A percentile compares a stretch with the other conserved stretches of the same genome.
phyloP scores from a whole-genome alignment of 2,329 filamentous ascomycete species.

The Aspergillus niger region DNA sequence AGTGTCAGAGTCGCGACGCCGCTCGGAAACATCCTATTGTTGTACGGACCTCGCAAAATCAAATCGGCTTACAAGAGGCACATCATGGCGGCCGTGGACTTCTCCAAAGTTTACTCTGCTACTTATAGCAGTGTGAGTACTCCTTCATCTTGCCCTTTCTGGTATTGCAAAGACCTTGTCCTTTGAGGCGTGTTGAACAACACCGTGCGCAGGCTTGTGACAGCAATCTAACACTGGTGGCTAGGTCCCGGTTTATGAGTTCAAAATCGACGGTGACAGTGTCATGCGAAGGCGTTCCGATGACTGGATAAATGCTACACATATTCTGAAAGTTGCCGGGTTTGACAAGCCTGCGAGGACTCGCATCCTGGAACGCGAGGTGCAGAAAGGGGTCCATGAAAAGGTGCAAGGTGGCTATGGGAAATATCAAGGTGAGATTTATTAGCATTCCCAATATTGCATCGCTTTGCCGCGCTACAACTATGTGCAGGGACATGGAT shows the following conservation, averaged over 20 bases:
- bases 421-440: slow-evolving; percentile 81
- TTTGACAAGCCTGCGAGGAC: slow-evolving; percentile 97
- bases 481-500: slow-evolving; percentile 82
- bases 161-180: neutral
- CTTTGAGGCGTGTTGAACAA: neutral
- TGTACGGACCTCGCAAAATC: slow-evolving; percentile 26
- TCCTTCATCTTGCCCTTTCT: slow-evolving; percentile 1
- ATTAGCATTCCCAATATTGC: neutral
- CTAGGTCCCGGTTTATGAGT: slow-evolving; percentile 93
- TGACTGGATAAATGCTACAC: slow-evolving; percentile 99
- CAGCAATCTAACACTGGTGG: slow-evolving; percentile 12
- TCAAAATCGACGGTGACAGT: slow-evolving; percentile 83
- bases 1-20: slow-evolving; percentile 12
- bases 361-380: slow-evolving; percentile 90
- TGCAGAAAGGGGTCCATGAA: slow-evolving; percentile 94
- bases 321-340: slow-evolving; percentile 94
- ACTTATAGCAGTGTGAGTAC: slow-evolving; percentile 64
- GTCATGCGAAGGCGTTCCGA: slow-evolving; percentile 93
- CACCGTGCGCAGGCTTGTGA: neutral
- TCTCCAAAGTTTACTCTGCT: slow-evolving; percentile 61
- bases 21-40: slow-evolving; percentile 20
- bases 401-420: slow-evolving; percentile 98
- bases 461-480: neutral
- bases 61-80: slow-evolving; percentile 24
- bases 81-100: slow-evolving; percentile 39